phyloP scores from a whole-genome alignment of 169 alveolate species.

The Babesia ovata region DNA sequence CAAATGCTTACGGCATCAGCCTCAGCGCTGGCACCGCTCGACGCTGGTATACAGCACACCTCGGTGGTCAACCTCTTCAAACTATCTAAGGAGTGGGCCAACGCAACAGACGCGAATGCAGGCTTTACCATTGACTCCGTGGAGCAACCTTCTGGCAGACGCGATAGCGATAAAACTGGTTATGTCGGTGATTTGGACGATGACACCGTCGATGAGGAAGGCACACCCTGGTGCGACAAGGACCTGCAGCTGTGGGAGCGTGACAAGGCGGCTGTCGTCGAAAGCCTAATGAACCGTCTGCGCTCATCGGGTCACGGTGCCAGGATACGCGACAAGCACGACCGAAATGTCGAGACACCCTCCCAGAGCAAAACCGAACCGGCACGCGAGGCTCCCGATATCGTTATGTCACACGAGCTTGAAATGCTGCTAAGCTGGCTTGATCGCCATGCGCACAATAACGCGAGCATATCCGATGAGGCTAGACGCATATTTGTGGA shows the following conservation, averaged over 20 bases:
- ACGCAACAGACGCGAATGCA: neutral
- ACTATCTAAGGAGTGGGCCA: constrained; percentile 47
- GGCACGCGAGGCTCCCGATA: constrained; percentile 33
- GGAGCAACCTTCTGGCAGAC: neutral
- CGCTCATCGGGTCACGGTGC: constrained; percentile 6
- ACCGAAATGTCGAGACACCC: neutral
- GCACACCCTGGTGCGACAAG: constrained; percentile 37
- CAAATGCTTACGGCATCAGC: constrained; percentile 38
- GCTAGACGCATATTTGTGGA: constrained; percentile 52
- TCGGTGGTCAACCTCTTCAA: constrained; percentile 64
- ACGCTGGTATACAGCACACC: constrained; percentile 38
- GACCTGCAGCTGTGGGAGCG: constrained; percentile 70
- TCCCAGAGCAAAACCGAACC: neutral
- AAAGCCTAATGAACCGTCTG: constrained; percentile 44
- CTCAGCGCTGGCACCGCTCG: constrained; percentile 50
- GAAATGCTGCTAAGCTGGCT: constrained; percentile 62
- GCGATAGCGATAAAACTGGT: neutral
- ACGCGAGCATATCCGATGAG: constrained; percentile 25
- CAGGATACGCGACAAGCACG: neutral
- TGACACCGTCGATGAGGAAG: neutral
- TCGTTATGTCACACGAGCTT: constrained; percentile 47
- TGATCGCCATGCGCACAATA: constrained; percentile 26
- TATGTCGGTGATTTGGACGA: constrained; percentile 3
- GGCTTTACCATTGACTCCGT: neutral
- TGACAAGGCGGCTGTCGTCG: constrained; percentile 58